Conservation (phyloP, 1,284 basidiomycete genomes). For the Apiotrichum domesticum region DNA sequence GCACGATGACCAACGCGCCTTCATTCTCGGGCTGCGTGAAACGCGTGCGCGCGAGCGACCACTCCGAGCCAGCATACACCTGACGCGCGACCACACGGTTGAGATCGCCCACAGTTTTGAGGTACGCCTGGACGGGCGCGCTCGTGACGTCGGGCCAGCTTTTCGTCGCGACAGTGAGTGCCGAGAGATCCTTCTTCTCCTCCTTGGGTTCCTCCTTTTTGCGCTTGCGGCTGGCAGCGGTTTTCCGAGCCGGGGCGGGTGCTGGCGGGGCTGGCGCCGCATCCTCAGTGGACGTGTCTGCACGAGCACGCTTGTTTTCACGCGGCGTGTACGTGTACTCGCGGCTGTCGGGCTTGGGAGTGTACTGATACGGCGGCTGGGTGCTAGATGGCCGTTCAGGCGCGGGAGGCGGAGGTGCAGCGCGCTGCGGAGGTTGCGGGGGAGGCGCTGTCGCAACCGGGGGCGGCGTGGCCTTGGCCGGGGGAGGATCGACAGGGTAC, state of each 20-base stretch:
- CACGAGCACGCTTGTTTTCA: conserved; percentile 31
- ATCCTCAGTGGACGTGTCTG: conserved; percentile 42
- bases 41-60: conserved; percentile 24
- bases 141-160: conserved; percentile 32
- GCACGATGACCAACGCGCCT: conserved; percentile 31
- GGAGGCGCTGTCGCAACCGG: conserved; percentile 7
- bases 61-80: conserved; percentile 28
- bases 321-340: conserved; percentile 36
- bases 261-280: conserved; percentile 6
- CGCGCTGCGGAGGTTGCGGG: conserved; percentile 12
- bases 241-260: neutral
- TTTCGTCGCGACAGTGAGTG: conserved; percentile 21
- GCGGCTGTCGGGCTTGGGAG: conserved; percentile 14
- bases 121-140: conserved; percentile 27
- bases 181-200: conserved; percentile 31
- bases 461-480: neutral
- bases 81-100: conserved; percentile 17
- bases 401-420: conserved; percentile 20
- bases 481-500: conserved; percentile 2
- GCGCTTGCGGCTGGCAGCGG: conserved; percentile 23
- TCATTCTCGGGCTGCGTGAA: conserved; percentile 14
- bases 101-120: conserved; percentile 22
- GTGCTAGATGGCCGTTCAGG: conserved; percentile 22
- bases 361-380: conserved; percentile 26
- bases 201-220: conserved; percentile 32